These are phyloP conservation scores for Torulaspora maleeae DNA, from an alignment of 805 yeast species.

Conservation along the genomic window DNA sequence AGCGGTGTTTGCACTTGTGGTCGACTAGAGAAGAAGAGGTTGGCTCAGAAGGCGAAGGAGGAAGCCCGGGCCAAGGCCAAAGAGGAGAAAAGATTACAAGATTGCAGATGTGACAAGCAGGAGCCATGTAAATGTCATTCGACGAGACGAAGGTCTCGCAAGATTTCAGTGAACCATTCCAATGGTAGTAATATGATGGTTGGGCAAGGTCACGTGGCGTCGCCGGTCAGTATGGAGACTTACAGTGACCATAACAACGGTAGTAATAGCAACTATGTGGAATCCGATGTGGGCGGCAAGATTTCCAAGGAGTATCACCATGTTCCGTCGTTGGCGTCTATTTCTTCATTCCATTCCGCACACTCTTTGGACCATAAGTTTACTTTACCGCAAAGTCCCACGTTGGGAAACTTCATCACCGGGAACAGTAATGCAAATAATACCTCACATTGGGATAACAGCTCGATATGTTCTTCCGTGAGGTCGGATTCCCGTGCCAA, in stretches of 20 bases:
- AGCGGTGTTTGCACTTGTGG: constrained; percentile 65
- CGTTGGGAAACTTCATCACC: constrained; percentile 11
- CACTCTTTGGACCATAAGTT: constrained; percentile 32
- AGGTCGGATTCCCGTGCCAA: constrained; percentile 20
- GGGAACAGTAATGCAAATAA: constrained; percentile 4
- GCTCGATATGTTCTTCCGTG: constrained; percentile 19
- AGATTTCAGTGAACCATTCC: constrained; percentile 4
- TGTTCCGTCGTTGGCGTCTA: constrained; percentile 29
- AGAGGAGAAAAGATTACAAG: constrained; percentile 24
- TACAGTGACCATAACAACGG: constrained; percentile 10
- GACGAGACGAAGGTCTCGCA: constrained; percentile 18
- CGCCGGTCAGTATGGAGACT: constrained; percentile 15
- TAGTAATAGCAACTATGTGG: constrained; percentile 16
- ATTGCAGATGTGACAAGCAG: constrained; percentile 34
- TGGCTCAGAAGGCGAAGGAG: constrained; percentile 33
- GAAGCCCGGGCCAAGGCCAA: constrained; percentile 31
- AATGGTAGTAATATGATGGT: background rate
- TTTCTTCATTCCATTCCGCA: constrained; percentile 33
- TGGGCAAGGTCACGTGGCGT: constrained; percentile 11
- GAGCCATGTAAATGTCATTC: constrained; percentile 23
- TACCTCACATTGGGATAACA: constrained; percentile 17
- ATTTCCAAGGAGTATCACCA: constrained; percentile 31
- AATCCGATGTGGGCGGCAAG: constrained; percentile 25
- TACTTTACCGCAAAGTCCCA: constrained; percentile 30
- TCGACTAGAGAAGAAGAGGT: constrained; percentile 43